phyloP scores from a whole-genome alignment of 768 basidiomycete genomes.

The Hericium rajendrae region DNA sequence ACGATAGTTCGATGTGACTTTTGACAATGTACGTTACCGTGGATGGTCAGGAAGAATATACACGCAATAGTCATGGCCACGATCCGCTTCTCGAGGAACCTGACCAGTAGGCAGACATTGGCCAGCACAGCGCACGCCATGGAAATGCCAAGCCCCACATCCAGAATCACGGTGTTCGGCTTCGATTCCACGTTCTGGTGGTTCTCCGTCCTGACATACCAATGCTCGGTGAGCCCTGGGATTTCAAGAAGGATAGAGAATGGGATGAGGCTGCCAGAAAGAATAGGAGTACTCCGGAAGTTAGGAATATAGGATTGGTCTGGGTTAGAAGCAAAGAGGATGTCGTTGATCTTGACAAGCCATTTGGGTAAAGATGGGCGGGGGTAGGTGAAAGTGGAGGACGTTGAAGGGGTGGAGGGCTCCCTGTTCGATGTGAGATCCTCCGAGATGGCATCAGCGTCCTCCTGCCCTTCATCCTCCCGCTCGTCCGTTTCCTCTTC shows the following conservation, averaged over 20 bases:
- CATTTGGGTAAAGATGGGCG: slow-evolving; percentile 8
- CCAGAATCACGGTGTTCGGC: slow-evolving; percentile 47
- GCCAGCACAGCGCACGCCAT: slow-evolving; percentile 61
- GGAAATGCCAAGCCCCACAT: slow-evolving; percentile 54
- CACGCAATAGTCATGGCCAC: slow-evolving; percentile 53
- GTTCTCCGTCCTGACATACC: slow-evolving; percentile 54
- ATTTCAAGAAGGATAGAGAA: slow-evolving; percentile 79
- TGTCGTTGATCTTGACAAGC: slow-evolving; percentile 11
- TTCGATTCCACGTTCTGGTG: slow-evolving; percentile 36
- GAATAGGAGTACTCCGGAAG: slow-evolving; percentile 54
- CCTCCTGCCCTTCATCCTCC: background rate
- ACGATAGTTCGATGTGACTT: background rate
- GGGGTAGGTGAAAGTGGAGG: background rate
- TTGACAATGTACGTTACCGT: slow-evolving; percentile 38
- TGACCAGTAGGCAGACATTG: slow-evolving; percentile 52
- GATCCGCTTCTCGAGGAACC: slow-evolving; percentile 66
- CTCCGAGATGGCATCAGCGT: background rate
- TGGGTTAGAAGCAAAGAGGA: slow-evolving; percentile 13
- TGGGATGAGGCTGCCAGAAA: slow-evolving; percentile 60
- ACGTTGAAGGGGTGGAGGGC: background rate
- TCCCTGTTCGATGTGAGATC: too few species aligned
- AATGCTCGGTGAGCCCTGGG: slow-evolving; percentile 66
- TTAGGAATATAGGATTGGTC: slow-evolving; percentile 32
- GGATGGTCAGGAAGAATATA: slow-evolving; percentile 55
- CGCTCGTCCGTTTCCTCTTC: background rate